Conservation (phyloP, 2,329 filamentous ascomycete species). For the Lecanoromycetidae sp. region DNA sequence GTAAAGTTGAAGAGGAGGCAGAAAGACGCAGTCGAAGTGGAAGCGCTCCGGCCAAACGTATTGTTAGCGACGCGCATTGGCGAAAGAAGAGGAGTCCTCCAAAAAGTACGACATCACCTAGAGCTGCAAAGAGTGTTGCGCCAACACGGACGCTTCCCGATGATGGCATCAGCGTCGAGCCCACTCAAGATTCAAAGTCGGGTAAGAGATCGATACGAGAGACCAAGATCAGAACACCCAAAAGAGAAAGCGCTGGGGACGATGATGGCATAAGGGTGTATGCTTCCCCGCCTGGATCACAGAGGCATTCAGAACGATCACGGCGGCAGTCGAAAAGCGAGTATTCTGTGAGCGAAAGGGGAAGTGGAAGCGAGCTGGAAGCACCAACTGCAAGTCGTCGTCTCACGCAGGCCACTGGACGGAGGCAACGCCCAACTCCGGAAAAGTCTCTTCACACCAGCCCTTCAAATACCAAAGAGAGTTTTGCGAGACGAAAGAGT, state of each 20-base stretch:
- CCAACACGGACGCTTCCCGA: slow-evolving; percentile 30
- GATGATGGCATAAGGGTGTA: slow-evolving; percentile 24
- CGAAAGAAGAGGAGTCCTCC: slow-evolving; percentile 42
- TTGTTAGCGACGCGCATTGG: slow-evolving; percentile 87
- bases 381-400: slow-evolving; percentile 18
- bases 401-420: slow-evolving; percentile 16
- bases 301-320: slow-evolving; percentile 22
- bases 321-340: slow-evolving; percentile 12
- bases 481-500: neutral
- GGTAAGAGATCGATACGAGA: neutral
- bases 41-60: slow-evolving; percentile 72
- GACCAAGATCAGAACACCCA: neutral
- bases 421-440: slow-evolving; percentile 20
- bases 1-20: slow-evolving; percentile 12
- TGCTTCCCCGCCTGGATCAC: slow-evolving; percentile 20
- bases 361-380: slow-evolving; percentile 9
- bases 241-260: neutral
- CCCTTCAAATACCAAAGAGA: neutral
- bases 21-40: slow-evolving; percentile 28
- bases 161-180: slow-evolving; percentile 33
- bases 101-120: slow-evolving; percentile 25
- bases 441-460: slow-evolving; percentile 3
- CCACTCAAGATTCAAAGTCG: slow-evolving; percentile 14
- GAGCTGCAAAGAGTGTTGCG: slow-evolving; percentile 24
- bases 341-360: neutral